Base-by-base conservation (phyloP, 2,329 filamentous ascomycete species). In the Akanthomyces lecanii region DNA sequence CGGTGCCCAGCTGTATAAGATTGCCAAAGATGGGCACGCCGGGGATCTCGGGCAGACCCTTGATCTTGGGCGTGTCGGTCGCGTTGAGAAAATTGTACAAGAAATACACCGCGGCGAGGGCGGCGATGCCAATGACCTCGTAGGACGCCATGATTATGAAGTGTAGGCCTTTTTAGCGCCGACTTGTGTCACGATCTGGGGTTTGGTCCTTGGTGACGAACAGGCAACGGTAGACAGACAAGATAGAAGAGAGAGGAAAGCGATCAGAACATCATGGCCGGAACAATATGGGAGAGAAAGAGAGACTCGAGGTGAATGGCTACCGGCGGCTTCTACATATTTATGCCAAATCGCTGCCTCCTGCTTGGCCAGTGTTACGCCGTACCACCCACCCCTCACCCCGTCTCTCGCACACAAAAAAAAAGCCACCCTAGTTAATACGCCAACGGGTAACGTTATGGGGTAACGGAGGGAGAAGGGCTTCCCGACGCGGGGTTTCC, bases 21-120 rank as follows among this genome's bases (percentile, higher is more conserved):
- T 86, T 89, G 5, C 87, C 87, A 67, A 89, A 85, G 10, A 89
- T 69, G 4, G 85, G 85, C 5, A 87, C 71, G 0, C 85, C 85
- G 0, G 85, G 85, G 48, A 87, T 80, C 67, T 88, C 84, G 2
- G 85, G 84, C 0, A 88, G 73, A 6, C 80, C 80, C 67, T 87
- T 86, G 71, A 88, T 86, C 69, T 84, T 85, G 5, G 85, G 81
- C 0, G 79, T 74, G 66, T 88, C 84, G 2, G 85, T 87, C 1
- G 70, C 68, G 56, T 77, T 78, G n/a, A 80, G 70, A 42, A 74
- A 69, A 30, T 66, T 71, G 58, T 73, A 42, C 21, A 73, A 11
- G 52, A 69, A 38, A 62, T 71, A 72, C 12, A 63, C n/a, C 1
- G 55, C 61, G 40, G 58, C 63, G 36, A 65, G 6, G 36, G 54